Base-by-base conservation (phyloP, 140 eudicot genomes). In the Oenanthe javanica region DNA sequence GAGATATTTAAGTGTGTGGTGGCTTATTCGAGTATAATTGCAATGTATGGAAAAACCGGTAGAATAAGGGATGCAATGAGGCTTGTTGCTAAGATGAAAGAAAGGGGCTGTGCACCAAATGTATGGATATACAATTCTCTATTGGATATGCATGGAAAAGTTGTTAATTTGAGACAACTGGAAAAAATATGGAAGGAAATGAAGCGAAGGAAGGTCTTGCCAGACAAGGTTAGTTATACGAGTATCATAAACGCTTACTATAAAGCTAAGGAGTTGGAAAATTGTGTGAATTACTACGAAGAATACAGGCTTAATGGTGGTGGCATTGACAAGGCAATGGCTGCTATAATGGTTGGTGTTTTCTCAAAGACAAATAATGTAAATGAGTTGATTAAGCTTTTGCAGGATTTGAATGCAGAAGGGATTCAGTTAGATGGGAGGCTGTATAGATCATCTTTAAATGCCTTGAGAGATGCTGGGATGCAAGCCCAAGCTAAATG, bases 171-270 rank as follows among this genome's bases (percentile, higher is more conserved):
- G 77, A 88, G 88, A 82, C 91, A 86, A 48, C 87, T 92, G 0
- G 99, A 95, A 82, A 95, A 95, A 88, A 87, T 83, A 76, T 92
- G 97, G 99, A 95, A 92, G 78, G 99, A 95, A 81, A 95, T 95
- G 99, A 88, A 90, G 86, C 76, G 99, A 67, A 86, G 96, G 85
- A 92, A 89, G 81, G 80, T 92, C 43, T 23, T 47, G 40, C 92
- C 96, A 0, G 99, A 95, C 85, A 84, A 83, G 57, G 92, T 95
- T 8, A 90, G 93, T 78, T 95, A 95, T 81, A 95, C 99, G 10
- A 90, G 93, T 46, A 84, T 91, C 9, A 95, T 95, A 70, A 85
- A 90, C 51, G 96, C 97, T 0, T 95, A 95, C 83, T 85, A 87
- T 45, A 87, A 79, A 87, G 97, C 92, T 0, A 64, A 85, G 66